Percentiles rank a stretch among this genome's conserved stretches.
Conservation (phyloP, 331 rosid genomes). For the Malus hybrid region DNA sequence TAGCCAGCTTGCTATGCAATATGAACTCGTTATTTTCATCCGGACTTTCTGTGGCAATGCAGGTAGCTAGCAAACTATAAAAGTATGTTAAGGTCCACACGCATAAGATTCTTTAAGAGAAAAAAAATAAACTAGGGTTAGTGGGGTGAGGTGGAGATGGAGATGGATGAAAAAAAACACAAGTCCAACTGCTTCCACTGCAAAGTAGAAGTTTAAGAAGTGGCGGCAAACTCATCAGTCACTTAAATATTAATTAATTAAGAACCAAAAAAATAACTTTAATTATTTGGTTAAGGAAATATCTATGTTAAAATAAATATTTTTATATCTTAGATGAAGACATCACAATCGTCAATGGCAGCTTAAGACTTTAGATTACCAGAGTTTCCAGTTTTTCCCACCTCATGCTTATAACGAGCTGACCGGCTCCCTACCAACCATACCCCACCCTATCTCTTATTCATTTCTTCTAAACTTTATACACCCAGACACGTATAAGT, state of each 20-base stretch:
- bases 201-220: slow-evolving; percentile 32
- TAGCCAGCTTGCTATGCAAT: not conserved
- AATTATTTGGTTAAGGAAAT: not conserved
- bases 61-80: slow-evolving; percentile 14
- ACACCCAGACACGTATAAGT: too few species aligned
- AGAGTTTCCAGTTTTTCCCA: slow-evolving; percentile 12
- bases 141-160: not conserved
- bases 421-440: slow-evolving; percentile 67
- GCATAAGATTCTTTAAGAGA: slow-evolving; percentile 33
- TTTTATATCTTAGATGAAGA: slow-evolving; percentile 5
- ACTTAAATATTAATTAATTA: slow-evolving; percentile 6
- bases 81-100: slow-evolving; percentile 66
- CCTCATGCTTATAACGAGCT: slow-evolving; percentile 48
- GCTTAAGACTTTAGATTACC: slow-evolving; percentile 23
- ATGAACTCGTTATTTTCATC: not conserved
- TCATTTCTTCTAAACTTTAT: not conserved
- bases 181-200: slow-evolving; percentile 72
- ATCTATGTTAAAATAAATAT: not conserved
- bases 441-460: slow-evolving; percentile 28
- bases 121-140: not conserved
- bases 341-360: slow-evolving; percentile 30
- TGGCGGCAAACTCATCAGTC: slow-evolving; percentile 27
- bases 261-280: not conserved
- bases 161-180: not conserved
- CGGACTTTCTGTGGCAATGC: slow-evolving; percentile 15